phyloP scores from a whole-genome alignment of 805 yeast genomes.

The Candida chilensis region DNA sequence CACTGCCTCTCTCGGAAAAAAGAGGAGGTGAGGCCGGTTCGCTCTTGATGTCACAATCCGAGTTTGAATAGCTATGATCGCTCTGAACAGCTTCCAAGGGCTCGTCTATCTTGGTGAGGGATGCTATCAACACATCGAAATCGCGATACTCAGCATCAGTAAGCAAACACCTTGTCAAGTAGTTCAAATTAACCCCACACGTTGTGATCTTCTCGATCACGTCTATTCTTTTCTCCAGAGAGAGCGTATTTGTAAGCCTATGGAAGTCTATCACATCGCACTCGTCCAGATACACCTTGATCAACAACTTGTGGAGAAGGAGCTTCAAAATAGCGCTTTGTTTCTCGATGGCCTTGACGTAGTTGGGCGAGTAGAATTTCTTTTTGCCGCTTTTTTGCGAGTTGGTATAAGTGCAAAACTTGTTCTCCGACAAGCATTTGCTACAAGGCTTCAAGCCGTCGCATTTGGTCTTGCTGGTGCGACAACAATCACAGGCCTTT shows the following conservation, averaged over 20 bases:
- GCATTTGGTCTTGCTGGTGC: neutral
- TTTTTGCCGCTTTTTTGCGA: neutral
- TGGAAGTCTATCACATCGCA: neutral
- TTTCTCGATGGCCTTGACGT: neutral
- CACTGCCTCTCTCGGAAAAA: too few species aligned
- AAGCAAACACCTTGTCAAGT: neutral
- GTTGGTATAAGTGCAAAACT: neutral
- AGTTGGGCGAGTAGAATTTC: neutral
- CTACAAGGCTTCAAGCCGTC: neutral
- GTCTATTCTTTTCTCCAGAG: neutral
- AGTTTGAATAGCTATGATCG: too few species aligned
- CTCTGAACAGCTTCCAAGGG: too few species aligned
- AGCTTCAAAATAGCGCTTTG: neutral
- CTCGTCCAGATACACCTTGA: neutral
- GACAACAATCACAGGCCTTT: conserved; percentile 1
- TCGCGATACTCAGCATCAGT: neutral
- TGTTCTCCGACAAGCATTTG: neutral
- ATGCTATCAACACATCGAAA: too few species aligned
- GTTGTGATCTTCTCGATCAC: neutral
- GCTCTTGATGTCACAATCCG: too few species aligned
- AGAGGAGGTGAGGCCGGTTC: too few species aligned
- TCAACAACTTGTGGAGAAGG: neutral
- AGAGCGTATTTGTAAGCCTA: neutral
- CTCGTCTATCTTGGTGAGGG: too few species aligned
- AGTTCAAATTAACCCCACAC: neutral